Conservation (phyloP, 2,329 filamentous ascomycete species). For the Seiridium unicorne region DNA sequence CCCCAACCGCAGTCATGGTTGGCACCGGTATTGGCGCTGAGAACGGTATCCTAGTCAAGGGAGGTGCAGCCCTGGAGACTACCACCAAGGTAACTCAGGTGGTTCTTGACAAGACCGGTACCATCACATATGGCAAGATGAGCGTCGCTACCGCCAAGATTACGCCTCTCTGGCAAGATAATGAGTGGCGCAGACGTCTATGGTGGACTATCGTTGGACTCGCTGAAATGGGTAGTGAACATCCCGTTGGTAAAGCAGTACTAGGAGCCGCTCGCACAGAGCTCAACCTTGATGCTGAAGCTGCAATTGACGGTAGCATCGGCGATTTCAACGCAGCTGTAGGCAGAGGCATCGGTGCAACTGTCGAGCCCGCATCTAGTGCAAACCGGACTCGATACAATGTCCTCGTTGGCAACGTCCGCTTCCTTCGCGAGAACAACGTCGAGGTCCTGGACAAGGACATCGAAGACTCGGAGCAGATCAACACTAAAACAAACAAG, state of each 20-base stretch:
- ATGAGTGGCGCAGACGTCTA: constrained; percentile 65
- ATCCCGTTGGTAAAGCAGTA: constrained; percentile 91
- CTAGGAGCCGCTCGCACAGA: constrained; percentile 72
- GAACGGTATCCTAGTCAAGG: constrained; percentile 96
- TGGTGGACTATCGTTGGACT: constrained; percentile 98
- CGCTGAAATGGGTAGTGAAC: constrained; percentile 94
- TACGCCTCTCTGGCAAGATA: constrained; percentile 66
- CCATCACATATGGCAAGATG: constrained; percentile 93
- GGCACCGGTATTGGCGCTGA: constrained; percentile 96
- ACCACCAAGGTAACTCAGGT: constrained; percentile 88
- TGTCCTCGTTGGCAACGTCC: constrained; percentile 80
- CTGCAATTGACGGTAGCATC: constrained; percentile 76
- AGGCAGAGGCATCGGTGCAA: constrained; percentile 80
- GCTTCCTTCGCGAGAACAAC: constrained; percentile 70
- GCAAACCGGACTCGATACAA: constrained; percentile 70
- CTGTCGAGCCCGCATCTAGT: constrained; percentile 72
- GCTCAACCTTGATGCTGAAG: constrained; percentile 70
- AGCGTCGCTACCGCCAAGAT: constrained; percentile 74
- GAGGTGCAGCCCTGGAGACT: constrained; percentile 85
- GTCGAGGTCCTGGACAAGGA: constrained; percentile 65
- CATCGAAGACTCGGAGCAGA: constrained; percentile 60
- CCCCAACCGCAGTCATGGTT: constrained; percentile 97
- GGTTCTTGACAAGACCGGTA: constrained; percentile 94
- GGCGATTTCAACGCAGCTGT: constrained; percentile 82
- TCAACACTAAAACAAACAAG: constrained; percentile 46